phyloP scores from a whole-genome alignment of 2,329 filamentous ascomycete species.

The Alternaria sp. region DNA sequence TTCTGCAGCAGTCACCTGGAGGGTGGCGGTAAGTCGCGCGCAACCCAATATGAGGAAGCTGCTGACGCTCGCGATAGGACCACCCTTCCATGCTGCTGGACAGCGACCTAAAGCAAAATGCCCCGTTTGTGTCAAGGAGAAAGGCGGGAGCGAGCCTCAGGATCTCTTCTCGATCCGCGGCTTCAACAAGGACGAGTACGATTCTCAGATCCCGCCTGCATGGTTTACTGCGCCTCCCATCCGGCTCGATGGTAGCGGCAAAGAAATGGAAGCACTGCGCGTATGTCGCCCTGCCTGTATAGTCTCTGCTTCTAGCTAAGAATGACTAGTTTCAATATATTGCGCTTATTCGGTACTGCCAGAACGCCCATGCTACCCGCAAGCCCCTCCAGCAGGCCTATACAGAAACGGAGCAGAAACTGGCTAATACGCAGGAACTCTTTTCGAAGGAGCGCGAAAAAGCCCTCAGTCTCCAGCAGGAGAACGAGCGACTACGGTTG shows the following conservation, averaged over 20 bases:
- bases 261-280: constrained; percentile 54
- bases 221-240: constrained; percentile 58
- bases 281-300: constrained; percentile 35
- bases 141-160: constrained; percentile 44
- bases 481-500: constrained; percentile 26
- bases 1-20: constrained; percentile 59
- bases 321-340: constrained; percentile 57
- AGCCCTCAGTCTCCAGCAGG: constrained; percentile 35
- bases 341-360: constrained; percentile 39
- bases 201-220: constrained; percentile 52
- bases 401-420: constrained; percentile 31
- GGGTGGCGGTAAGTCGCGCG: constrained; percentile 54
- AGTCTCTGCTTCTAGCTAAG: constrained; percentile 13
- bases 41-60: neutral
- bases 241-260: constrained; percentile 47
- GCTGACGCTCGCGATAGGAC: constrained; percentile 43
- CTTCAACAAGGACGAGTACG: constrained; percentile 52
- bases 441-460: constrained; percentile 47
- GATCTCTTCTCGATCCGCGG: constrained; percentile 57
- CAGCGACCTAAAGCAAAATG: constrained; percentile 55
- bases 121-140: constrained; percentile 54
- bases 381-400: constrained; percentile 26
- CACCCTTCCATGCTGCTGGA: constrained; percentile 55
- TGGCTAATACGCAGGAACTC: constrained; percentile 41
- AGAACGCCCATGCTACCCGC: constrained; percentile 28